Evolutionary conservation across 1,284 basidiomycete genomes (phyloP), one percentile per base, ranked within the genome.

Genomic region (Gomphus sp.): DNA sequence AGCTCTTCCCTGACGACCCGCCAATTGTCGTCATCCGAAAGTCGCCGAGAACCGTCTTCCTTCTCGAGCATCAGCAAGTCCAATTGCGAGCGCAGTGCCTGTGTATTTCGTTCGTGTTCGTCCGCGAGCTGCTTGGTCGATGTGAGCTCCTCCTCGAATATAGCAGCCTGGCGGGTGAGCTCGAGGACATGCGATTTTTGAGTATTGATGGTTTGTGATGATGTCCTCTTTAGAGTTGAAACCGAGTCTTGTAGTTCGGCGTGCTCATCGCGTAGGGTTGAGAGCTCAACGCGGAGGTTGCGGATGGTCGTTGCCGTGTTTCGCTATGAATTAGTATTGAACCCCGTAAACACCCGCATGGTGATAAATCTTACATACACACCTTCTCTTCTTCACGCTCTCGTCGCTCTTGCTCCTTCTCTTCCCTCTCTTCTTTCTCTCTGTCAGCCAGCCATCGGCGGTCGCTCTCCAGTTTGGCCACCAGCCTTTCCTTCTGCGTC

Each of bases 381-480:
- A 85, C 84, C 76, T 81, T 84, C 61, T 82, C 79, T 60, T 79
- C 76, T 9, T 74, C 73, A 53, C 72, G 69, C 45, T 76, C 75
- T 0, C 65, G 68, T 8, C 76, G 71, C 59, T 85, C 79, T 1
- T 72, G 71, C 56, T 88, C 86, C 62, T 78, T 80, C 64, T 81
- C 79, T 61, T 82, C 80, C 16, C 77, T 68, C 64, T 85, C 82
- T 61, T 79, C 77, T 58, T 75, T 72, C 69, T 85, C 82, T 2
- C 80, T 69, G 55, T 83, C 81, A 0, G 81, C 70, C 44, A 87
- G 73, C 72, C 75, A 87, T 18, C 84, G 72, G 37, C 85, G 69
- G 65, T 89, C 87, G n/a, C 77, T 72, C 65, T 87, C 81, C 4
- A 89, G 72, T 52, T 78, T 70, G 50, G 84, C 84, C 28, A 85